These are phyloP conservation scores for Collybia mongolica DNA, from an alignment of 768 basidiomycete species.

Conservation along the genomic window DNA sequence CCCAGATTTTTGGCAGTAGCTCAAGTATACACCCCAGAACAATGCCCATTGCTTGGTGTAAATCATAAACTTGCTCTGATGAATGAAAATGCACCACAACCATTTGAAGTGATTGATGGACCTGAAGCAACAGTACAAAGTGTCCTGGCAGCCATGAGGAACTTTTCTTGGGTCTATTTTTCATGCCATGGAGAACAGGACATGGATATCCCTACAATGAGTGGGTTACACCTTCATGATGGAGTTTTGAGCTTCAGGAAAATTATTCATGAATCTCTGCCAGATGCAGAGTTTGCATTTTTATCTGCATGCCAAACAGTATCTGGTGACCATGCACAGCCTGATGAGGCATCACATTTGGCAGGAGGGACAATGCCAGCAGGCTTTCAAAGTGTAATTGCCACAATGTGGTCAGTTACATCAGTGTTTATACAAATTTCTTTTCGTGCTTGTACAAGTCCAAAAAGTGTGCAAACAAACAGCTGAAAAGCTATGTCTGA, in stretches of 20 bases:
- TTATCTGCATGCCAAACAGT: conserved; percentile 41
- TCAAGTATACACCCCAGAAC: too few relatives aligned
- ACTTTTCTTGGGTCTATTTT: conserved; percentile 23
- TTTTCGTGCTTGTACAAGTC: too few relatives aligned
- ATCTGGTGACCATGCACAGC: conserved; percentile 15
- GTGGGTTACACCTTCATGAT: neutral
- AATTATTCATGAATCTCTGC: conserved; percentile 14
- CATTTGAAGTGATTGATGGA: too few relatives aligned
- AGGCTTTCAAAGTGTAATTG: conserved; percentile 24
- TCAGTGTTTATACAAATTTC: too few relatives aligned
- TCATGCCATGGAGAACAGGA: conserved; percentile 29
- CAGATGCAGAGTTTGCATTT: conserved; percentile 27
- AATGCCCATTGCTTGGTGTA: too few relatives aligned
- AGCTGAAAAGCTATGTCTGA: too few relatives aligned
- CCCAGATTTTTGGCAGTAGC: too few relatives aligned
- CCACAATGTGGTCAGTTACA: conserved; percentile 38
- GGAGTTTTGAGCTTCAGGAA: conserved; percentile 7
- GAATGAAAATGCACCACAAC: too few relatives aligned
- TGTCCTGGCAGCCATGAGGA: neutral
- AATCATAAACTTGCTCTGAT: too few relatives aligned
- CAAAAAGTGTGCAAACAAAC: too few relatives aligned
- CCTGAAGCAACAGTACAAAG: too few relatives aligned
- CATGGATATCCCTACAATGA: neutral
- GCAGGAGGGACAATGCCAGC: conserved; percentile 31
- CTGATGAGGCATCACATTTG: conserved; percentile 25